Evolutionary conservation across 2,329 filamentous ascomycete genomes (phyloP), one percentile per base, ranked within the genome.

Genomic region (Penicillium sp.): DNA sequence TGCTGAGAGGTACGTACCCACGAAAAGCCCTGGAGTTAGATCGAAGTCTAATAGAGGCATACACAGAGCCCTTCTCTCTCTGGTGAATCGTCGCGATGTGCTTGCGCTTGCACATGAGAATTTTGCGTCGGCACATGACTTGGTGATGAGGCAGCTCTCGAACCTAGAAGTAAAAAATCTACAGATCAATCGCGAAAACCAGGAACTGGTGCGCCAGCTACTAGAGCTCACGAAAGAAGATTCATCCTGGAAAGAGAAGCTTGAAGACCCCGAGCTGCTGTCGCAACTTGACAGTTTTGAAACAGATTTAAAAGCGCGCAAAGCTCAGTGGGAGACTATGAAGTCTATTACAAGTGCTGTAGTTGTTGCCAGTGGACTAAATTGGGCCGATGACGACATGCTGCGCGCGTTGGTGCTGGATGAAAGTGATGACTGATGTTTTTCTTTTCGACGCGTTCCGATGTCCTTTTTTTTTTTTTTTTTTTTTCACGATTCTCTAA

Each of bases 311-410:
- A 86, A 82, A 66, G 78, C 78, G 23, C 88, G 86, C 70, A 84
- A 84, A 60, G 85, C 86, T 63, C 83, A 83, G 68, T 91, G 87
- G 86, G 85, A 86, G 67, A 86, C 88, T 21, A 84, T 93, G 73
- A 94, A 93, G 76, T 89, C 85, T 25, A 85, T 91, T 42, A 82
- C 89, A n/a, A 89, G 89, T 68, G 90, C 89, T 19, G 82, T 92
- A 55, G 83, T 96, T 47, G 89, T 86, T 6, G 90, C 89, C 3
- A 96, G 91, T 72, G 91, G 91, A 47, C 80, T 94, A 53, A 87
- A 96, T 69, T 96, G 91, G 91, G 86, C 85, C 13, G 79, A 83
- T 41, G 86, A 96, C 73, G 82, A 86, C 51, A 81, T 79, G 58
- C 77, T 96, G 60, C 81, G 84, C 57, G 83, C 85, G 50, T 80